phyloP scores from a whole-genome alignment of 2,329 filamentous ascomycete genomes.

The Stachybotrys chlorohalonatus region DNA sequence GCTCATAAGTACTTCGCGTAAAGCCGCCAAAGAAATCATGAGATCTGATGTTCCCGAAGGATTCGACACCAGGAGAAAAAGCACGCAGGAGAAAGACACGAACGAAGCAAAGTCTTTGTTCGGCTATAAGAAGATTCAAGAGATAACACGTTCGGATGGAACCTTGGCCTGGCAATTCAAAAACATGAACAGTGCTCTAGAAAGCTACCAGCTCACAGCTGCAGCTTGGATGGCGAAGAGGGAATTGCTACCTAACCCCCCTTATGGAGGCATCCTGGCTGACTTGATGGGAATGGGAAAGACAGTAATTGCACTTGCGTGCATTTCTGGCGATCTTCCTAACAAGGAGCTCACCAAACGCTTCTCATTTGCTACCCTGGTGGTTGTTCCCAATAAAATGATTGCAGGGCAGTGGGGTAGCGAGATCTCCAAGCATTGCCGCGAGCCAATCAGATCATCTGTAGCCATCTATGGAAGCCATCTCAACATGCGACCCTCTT shows the following conservation, averaged over 20 bases:
- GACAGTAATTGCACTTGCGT: slow-evolving; percentile 65
- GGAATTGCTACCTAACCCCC: slow-evolving; percentile 25
- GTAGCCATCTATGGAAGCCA: slow-evolving; percentile 6
- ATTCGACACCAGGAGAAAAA: slow-evolving; percentile 4
- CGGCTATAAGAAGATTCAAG: slow-evolving; percentile 9
- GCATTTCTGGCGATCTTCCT: slow-evolving; percentile 54
- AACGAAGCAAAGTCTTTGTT: slow-evolving; percentile 7
- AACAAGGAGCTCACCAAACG: slow-evolving; percentile 21
- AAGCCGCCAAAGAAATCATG: not conserved
- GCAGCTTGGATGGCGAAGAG: slow-evolving; percentile 44
- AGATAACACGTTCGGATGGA: slow-evolving; percentile 2
- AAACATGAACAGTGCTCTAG: slow-evolving; percentile 20
- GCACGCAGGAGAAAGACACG: slow-evolving; percentile 8
- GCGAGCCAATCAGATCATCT: not conserved
- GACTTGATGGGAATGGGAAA: slow-evolving; percentile 60
- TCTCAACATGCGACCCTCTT: not conserved
- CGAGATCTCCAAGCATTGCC: slow-evolving; percentile 16
- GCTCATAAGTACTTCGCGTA: too few relatives aligned
- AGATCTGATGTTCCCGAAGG: slow-evolving; percentile 4
- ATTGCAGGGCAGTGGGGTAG: slow-evolving; percentile 17
- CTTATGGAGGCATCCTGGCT: slow-evolving; percentile 52
- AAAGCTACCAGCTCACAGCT: slow-evolving; percentile 41
- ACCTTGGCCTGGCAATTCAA: slow-evolving; percentile 3
- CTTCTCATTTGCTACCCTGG: slow-evolving; percentile 25
- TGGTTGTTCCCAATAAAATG: slow-evolving; percentile 17